phyloP scores from a whole-genome alignment of 306 rosid species.

The Betula pendula region DNA sequence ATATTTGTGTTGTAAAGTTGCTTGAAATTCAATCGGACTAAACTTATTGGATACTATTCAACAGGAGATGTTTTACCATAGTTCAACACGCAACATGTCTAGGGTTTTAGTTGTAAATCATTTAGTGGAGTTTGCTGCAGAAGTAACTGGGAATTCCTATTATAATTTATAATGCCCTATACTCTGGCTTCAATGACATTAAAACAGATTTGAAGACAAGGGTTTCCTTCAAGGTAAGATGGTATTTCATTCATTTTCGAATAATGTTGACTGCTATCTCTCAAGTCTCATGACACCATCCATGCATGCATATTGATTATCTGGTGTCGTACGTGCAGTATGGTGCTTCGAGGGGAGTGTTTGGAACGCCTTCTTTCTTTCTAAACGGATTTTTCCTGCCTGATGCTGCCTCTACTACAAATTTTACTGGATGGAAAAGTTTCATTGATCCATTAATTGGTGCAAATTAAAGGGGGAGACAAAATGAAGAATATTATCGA shows the following conservation, averaged over 20 bases:
- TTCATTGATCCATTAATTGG: not conserved
- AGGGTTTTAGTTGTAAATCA: too few species aligned
- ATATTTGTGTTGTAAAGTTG: too few species aligned
- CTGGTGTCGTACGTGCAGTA: not conserved
- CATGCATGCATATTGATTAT: not conserved
- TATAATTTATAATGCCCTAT: constrained; percentile 28
- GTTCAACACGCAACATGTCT: too few species aligned
- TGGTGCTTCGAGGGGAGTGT: not conserved
- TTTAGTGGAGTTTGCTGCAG: too few species aligned
- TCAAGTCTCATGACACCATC: too few species aligned
- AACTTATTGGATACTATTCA: too few species aligned
- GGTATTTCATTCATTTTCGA: not conserved
- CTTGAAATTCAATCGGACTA: too few species aligned
- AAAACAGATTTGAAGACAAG: constrained; percentile 64
- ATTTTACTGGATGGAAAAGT: not conserved
- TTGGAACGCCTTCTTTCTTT: not conserved
- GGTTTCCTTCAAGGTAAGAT: constrained; percentile 74
- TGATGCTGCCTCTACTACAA: not conserved
- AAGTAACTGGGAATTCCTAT: too few species aligned
- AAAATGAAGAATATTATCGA: not conserved
- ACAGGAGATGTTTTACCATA: too few species aligned
- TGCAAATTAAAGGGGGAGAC: not conserved
- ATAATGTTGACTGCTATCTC: too few species aligned
- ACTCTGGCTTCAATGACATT: constrained; percentile 56
- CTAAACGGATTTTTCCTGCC: not conserved